Base-by-base conservation (phyloP, 2,329 filamentous ascomycete genomes). In the Hypoxylon sp. region DNA sequence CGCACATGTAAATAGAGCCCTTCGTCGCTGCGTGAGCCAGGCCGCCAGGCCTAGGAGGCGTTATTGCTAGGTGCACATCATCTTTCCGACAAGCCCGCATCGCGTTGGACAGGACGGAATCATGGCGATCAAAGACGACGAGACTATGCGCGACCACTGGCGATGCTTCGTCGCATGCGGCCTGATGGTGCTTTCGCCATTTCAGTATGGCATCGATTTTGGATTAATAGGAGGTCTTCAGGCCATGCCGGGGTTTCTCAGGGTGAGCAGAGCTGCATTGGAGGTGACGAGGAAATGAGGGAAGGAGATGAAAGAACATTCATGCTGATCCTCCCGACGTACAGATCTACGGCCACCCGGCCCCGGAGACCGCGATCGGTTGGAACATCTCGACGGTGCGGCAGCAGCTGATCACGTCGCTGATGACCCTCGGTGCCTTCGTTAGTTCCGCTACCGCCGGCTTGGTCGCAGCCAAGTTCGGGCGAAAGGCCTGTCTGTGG, bases 201-300 rank as follows among this genome's bases (percentile, higher is more conserved):
- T 83, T 59, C 80, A 82, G 56, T 82, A 83, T 66, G 80, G 80
- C 23, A 70, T 80, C 38, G 79, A 83, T 60, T 83, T 82, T 62
- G 79, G 80, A 18, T 69, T 81, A 18, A 82, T 82, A 46, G 78
- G 78, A 21, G 79, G 79, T 33, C 64, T 82, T 1, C 80, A 82
- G 67, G 80, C 79, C 57, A 82, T 81, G 79, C 67, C 72, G 2
- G 79, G 79, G 11, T 82, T 82, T 46, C 73, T 81, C 4, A 69
- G 76, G 67, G 77, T 77, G 60, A 13, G 68, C 48, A 2, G 10
- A 21, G 9, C 45, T n/a, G 13, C 13, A 10, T 35, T 35, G 2
- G n/a, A n/a, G n/a, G n/a, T n/a, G n/a, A n/a, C n/a, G n/a, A n/a
- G 5, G n/a, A 35, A 35, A 35, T n/a, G 11, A 4, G 15, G n/a